A percentile compares a stretch with the other conserved stretches of the same genome.
Conservation (phyloP, 768 basidiomycete species). For the Dentipellis fragilis region DNA sequence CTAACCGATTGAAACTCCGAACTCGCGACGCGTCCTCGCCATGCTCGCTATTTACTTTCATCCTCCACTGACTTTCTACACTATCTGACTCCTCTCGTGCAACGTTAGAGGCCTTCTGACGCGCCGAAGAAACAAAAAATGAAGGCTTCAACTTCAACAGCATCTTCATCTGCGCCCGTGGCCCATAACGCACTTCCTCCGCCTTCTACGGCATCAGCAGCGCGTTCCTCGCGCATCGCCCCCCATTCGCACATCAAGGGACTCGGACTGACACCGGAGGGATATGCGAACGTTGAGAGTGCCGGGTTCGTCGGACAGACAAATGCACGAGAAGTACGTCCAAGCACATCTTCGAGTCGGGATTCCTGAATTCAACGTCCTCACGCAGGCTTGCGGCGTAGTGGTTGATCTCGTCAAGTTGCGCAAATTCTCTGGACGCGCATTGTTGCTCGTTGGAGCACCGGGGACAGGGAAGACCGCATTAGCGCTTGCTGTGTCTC, state of each 20-base stretch:
- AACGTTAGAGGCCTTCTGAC: too few relatives aligned
- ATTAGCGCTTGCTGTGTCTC: conserved; percentile 87
- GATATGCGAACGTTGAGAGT: conserved; percentile 57
- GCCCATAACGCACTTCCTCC: conserved; percentile 65
- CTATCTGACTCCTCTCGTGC: too few relatives aligned
- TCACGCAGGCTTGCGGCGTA: conserved; percentile 77
- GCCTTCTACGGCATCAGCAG: conserved; percentile 49
- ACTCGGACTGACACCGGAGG: conserved; percentile 80
- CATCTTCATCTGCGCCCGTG: conserved; percentile 20
- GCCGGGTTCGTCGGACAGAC: conserved; percentile 90
- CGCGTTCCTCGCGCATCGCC: conserved; percentile 70
- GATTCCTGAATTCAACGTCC: not conserved
- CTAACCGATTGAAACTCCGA: too few relatives aligned
- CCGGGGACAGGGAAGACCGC: conserved; percentile 99
- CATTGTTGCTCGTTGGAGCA: conserved; percentile 85
- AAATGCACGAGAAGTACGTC: conserved; percentile 78
- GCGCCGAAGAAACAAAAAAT: conserved; percentile 1
- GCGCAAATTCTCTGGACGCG: conserved; percentile 89
- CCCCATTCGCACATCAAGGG: conserved; percentile 97
- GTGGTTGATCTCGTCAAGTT: conserved; percentile 85
- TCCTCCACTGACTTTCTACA: too few relatives aligned
- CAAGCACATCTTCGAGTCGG: not conserved
- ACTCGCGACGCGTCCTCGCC: too few relatives aligned
- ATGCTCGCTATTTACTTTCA: too few relatives aligned
- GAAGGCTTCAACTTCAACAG: conserved; percentile 10